Base-by-base conservation (phyloP, 495 filamentous ascomycete species). In the Neurospora sp. region DNA sequence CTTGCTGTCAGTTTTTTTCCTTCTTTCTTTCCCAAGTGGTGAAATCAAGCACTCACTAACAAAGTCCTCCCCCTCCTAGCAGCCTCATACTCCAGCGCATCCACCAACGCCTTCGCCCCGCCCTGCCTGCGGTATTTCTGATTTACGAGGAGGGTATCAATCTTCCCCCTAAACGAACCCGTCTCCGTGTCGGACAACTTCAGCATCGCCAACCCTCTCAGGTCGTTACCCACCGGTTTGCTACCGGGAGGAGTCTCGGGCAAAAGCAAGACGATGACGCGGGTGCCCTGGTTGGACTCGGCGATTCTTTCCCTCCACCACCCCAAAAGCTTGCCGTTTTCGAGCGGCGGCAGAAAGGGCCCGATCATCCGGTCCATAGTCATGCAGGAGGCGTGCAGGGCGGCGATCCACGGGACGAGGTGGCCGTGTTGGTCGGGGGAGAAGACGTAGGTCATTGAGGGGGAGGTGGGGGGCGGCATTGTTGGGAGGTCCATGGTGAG, bases 301-400 rank as follows among this genome's bases (percentile, higher is more conserved):
- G 78, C 79, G 69, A 84, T 81, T 16, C 79, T 61, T 12, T 82
- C 79, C 73, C 76, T 81, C 82, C 82, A 84, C 78, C 79, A 82
- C 2, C 76, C 71, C 42, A 84, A 74, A 39, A 84, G 79, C 72
- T 81, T 83, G 46, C 81, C 81, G 78, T 79, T 78, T 69, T 75
- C 78, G 53, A 83, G 72, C 0, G 82, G 82, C 14, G 80, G 81
- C 20, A 83, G 73, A 59, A 84, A 84, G 5, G 81, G 80, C 37
- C 81, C 81, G 68, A 80, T 75, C 75, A 81, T 81, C 44, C 75
- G 74, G 74, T 84, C 81, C 40, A 75, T 73, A 9, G 76, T 78
- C 73, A 84, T 82, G 73, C 82, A 82, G 0, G 78, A 78, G 18
- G 81, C 81, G 71, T 84, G 81, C 22, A 84, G 75, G 31, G 81